Evolutionary conservation across 306 rosid genomes (phyloP).

Genomic region (Prunus mongolica): DNA sequence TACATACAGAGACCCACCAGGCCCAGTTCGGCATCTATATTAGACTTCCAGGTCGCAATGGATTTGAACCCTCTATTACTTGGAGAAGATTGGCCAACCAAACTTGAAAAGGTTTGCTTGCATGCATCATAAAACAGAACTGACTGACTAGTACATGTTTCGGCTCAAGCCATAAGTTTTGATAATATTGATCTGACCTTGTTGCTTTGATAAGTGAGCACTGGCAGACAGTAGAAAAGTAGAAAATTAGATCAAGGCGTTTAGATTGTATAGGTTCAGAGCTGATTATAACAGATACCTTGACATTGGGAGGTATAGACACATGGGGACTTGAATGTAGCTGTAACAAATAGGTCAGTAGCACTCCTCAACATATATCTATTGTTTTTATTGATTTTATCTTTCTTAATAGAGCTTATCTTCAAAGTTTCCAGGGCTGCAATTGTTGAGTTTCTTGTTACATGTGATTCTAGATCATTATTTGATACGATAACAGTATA

Average conservation of each 20-base stretch:
- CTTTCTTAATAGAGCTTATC: slow-evolving; percentile 25
- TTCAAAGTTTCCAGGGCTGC: neutral
- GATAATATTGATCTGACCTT: slow-evolving; percentile 31
- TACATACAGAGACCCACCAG: slow-evolving; percentile 33
- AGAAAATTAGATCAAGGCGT: slow-evolving; percentile 31
- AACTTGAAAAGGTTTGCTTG: slow-evolving; percentile 48
- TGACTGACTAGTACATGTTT: slow-evolving; percentile 23
- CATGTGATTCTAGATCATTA: neutral
- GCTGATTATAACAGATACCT: slow-evolving; percentile 27
- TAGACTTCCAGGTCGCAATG: slow-evolving; percentile 53
- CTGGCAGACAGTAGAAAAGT: slow-evolving; percentile 18
- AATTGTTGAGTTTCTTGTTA: neutral
- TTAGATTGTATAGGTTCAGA: slow-evolving; percentile 37
- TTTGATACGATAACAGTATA: neutral
- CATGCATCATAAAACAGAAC: slow-evolving; percentile 33
- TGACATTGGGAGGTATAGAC: slow-evolving; percentile 32
- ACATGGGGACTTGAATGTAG: slow-evolving; percentile 26
- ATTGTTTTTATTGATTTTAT: slow-evolving; percentile 12
- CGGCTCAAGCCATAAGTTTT: slow-evolving; percentile 16
- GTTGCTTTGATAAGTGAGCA: slow-evolving; percentile 10
- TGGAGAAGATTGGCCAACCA: slow-evolving; percentile 59
- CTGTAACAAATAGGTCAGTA: slow-evolving; percentile 29
- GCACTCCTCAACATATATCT: slow-evolving; percentile 23
- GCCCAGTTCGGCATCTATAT: slow-evolving; percentile 32
- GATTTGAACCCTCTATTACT: slow-evolving; percentile 57